Percentiles rank a stretch among this genome's conserved stretches.
Evolutionary conservation across 1,284 basidiomycete species (phyloP).

Genomic region (Cystobasidiaceae sp.): DNA sequence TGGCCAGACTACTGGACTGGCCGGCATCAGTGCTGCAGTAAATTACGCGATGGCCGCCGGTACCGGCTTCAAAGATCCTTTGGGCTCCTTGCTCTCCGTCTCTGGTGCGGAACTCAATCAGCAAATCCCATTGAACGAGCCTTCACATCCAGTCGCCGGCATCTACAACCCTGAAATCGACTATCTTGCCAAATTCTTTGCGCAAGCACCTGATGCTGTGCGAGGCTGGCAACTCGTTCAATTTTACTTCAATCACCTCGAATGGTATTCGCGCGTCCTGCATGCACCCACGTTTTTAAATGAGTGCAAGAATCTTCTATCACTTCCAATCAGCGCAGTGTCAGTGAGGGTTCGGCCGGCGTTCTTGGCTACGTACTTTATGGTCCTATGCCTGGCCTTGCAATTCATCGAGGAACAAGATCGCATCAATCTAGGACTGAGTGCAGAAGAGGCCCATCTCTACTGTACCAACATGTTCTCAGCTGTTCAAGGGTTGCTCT

Average conservation of each 20-base stretch:
- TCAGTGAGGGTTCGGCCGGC: conserved; percentile 38
- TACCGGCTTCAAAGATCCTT: neutral
- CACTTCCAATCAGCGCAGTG: conserved; percentile 37
- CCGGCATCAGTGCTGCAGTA: neutral
- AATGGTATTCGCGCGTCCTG: conserved; percentile 40
- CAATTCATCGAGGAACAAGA: conserved; percentile 40
- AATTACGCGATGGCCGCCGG: no score
- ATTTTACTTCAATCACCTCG: conserved; percentile 42
- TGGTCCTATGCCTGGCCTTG: conserved; percentile 42
- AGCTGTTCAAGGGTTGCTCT: conserved; percentile 41
- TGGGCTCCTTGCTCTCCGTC: neutral
- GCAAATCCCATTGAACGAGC: neutral
- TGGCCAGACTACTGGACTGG: neutral
- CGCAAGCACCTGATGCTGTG: conserved; percentile 26
- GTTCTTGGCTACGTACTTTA: conserved; percentile 41
- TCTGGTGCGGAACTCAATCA: neutral
- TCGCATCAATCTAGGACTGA: conserved; percentile 32
- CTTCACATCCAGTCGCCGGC: conserved; percentile 12
- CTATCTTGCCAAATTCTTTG: conserved; percentile 19
- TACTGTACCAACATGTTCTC: conserved; percentile 40
- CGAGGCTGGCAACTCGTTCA: conserved; percentile 35
- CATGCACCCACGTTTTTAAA: conserved; percentile 27
- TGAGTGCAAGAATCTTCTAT: conserved; percentile 34
- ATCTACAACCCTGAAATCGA: conserved; percentile 14
- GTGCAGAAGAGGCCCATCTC: conserved; percentile 33